Base-by-base conservation (phyloP, 345 rosid species). In the Odontarrhena argentea region DNA sequence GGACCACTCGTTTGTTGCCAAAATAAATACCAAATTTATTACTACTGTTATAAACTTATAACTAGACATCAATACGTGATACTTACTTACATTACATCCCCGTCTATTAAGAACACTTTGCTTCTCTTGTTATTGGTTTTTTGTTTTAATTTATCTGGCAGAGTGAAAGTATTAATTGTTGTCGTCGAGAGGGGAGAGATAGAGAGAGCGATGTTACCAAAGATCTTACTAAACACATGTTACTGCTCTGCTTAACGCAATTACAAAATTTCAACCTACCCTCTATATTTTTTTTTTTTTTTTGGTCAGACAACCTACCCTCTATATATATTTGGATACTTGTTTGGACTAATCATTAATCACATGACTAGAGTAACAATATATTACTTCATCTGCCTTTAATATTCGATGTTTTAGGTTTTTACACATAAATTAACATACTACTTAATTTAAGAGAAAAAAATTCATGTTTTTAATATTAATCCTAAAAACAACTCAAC, bases 161-260 rank as follows among this genome's bases (percentile, higher is more conserved):
- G 51, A 56, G 46, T 55, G 38, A 28, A 32, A 38, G 35, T 63
- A 63, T 55, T 71, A 30, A 55, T 63, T 71, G 53, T 14, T 71
- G 65, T 64, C 65, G 53, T 63, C 24, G 63, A 62, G 49, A 45
- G 44, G 47, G 43, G 47, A 6, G 46, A 53, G 25, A 22, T 22
- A 14, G 70, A 71, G 65, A 71, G 65, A 64, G 46, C 45, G 65
- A 64, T 63, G 76, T 71, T 64, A 64, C 65, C 58, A 64, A 71
- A 64, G 52, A 55, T 61, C 49, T 36, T 54, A 25, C 61, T 60
- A 45, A 70, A 38, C 75, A 71, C 75, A 55, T 55, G 58, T 63
- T 63, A 11, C 64, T 63, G 43, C 63, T 63, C n/a, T 63, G 58
- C 51, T 18, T 18, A 55, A 63, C 12, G 28, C 58, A 63, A 63